These are phyloP conservation scores for Ogataea naganishii DNA, from an alignment of 805 yeast genomes.

Conservation along the genomic window DNA sequence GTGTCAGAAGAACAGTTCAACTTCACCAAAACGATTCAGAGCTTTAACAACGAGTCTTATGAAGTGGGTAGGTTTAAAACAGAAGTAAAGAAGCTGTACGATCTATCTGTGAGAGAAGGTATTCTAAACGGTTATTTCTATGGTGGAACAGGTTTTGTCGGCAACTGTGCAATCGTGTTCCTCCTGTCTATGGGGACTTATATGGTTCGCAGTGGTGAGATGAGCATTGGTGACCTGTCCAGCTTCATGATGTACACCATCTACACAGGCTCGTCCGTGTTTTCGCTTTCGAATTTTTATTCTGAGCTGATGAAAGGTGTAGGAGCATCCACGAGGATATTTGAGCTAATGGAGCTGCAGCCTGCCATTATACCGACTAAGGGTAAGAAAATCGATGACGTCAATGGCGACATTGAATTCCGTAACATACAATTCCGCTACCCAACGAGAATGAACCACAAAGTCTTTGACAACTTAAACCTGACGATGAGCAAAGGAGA, in stretches of 20 bases:
- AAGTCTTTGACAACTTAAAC: conserved; percentile 53
- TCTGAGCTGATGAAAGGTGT: conserved; percentile 95
- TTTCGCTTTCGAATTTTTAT: conserved; percentile 84
- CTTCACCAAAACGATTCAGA: conserved; percentile 80
- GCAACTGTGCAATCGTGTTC: conserved; percentile 73
- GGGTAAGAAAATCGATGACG: conserved; percentile 39
- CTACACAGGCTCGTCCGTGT: conserved; percentile 87
- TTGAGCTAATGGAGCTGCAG: conserved; percentile 73
- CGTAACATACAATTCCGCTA: conserved; percentile 60
- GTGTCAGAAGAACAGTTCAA: conserved; percentile 87
- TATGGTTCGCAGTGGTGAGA: conserved; percentile 67
- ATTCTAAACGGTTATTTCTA: conserved; percentile 65
- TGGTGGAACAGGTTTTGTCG: conserved; percentile 76
- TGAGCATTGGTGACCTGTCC: conserved; percentile 82
- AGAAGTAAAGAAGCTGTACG: conserved; percentile 56
- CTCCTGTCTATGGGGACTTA: conserved; percentile 72
- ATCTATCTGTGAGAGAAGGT: conserved; percentile 75
- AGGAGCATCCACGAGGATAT: conserved; percentile 88
- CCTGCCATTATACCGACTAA: conserved; percentile 61
- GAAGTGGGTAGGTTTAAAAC: conserved; percentile 71
- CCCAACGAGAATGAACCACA: conserved; percentile 73
- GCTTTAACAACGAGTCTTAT: conserved; percentile 75
- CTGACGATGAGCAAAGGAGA: conserved; percentile 68
- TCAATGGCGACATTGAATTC: conserved; percentile 54
- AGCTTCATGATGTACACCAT: conserved; percentile 94